These are phyloP conservation scores for Leishmania arabica DNA, from an alignment of 208 protist species.

Conservation along the genomic window DNA sequence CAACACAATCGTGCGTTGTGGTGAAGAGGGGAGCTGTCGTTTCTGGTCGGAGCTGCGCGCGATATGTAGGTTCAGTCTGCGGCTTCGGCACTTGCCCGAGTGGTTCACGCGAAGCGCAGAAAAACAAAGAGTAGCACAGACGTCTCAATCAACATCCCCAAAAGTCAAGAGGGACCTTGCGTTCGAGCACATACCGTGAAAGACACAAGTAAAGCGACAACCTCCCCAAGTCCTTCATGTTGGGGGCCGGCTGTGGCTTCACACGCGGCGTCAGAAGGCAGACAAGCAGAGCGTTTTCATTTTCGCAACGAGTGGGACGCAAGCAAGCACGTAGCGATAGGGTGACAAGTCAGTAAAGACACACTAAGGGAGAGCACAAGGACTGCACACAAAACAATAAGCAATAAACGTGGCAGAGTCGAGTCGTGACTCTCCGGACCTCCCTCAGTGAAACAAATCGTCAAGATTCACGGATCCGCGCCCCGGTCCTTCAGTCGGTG, in stretches of 20 bases:
- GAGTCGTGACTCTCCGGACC: too few relatives aligned
- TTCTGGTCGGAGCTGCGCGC: not conserved
- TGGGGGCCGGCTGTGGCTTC: not conserved
- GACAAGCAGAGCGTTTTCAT: not conserved
- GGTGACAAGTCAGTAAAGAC: not conserved
- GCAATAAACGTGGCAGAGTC: not conserved
- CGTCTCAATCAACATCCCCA: not conserved
- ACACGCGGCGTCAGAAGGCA: not conserved
- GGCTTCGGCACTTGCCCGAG: not conserved
- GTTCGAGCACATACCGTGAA: not conserved
- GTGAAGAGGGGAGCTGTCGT: not conserved
- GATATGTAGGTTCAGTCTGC: too few relatives aligned
- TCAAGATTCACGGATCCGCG: conserved; percentile 28
- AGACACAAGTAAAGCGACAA: not conserved
- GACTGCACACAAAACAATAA: not conserved
- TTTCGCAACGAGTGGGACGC: not conserved
- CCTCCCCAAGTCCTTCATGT: not conserved
- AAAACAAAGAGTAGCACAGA: not conserved
- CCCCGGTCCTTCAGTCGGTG: not conserved
- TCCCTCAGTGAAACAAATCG: conserved; percentile 30
- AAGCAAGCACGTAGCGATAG: not conserved
- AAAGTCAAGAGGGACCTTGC: not conserved
- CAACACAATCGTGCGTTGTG: not conserved
- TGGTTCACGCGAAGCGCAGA: not conserved
- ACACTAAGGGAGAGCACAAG: too few relatives aligned